These are phyloP conservation scores for Ceratocystis papillata DNA, from an alignment of 2,329 filamentous ascomycete genomes.

Conservation along the genomic window DNA sequence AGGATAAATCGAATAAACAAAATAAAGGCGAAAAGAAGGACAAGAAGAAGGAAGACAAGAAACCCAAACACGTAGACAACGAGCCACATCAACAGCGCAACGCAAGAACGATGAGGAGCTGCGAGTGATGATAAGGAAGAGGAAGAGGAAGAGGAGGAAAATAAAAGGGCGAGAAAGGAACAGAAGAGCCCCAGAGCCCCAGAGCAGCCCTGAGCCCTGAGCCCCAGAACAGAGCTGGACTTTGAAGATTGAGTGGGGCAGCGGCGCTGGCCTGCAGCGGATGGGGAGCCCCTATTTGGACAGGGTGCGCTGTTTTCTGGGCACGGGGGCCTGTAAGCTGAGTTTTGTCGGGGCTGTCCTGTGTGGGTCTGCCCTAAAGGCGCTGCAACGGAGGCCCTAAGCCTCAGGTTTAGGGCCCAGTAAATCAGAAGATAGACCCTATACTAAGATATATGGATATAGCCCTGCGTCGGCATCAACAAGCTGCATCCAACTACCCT, in stretches of 20 bases:
- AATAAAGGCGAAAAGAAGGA: background rate
- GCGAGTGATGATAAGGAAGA: background rate
- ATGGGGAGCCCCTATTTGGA: background rate
- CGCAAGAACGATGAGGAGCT: background rate
- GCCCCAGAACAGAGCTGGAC: background rate
- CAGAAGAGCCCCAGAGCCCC: background rate
- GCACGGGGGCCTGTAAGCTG: background rate
- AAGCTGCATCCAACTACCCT: no score
- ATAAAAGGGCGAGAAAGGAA: background rate
- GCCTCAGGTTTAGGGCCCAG: no score
- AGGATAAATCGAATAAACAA: background rate
- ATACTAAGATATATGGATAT: no score
- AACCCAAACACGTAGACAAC: conserved; percentile 1
- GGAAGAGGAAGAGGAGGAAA: background rate
- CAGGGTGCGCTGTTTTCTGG: background rate
- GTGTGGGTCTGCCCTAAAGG: no score
- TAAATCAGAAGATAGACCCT: no score
- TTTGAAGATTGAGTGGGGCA: background rate
- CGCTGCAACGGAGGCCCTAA: no score
- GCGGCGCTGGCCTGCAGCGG: background rate
- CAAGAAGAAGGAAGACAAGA: background rate
- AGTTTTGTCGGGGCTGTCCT: no score
- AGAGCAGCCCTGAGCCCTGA: no score
- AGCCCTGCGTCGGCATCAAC: no score
- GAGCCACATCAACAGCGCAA: background rate